Evolutionary conservation across 129 eudicot genomes (phyloP).

Genomic region (Scalesia atractyloides): DNA sequence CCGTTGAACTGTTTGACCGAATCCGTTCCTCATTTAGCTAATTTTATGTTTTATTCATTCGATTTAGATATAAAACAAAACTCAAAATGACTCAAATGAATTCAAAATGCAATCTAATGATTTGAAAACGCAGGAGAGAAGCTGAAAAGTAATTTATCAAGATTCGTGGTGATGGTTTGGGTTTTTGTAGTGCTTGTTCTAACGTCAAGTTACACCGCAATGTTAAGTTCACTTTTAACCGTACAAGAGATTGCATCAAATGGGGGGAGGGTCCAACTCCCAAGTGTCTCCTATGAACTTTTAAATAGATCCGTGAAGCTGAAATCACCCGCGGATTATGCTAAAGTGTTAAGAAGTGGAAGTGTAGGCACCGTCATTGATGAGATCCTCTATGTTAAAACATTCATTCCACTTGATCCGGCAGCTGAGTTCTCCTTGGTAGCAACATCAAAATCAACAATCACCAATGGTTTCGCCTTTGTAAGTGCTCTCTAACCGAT

Average conservation of each 20-base stretch:
- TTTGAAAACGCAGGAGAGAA: slow-evolving; percentile 38
- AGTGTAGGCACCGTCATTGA: slow-evolving; percentile 43
- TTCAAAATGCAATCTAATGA: background rate
- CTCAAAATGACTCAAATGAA: background rate
- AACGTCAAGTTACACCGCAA: slow-evolving; percentile 65
- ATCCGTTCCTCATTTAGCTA: background rate
- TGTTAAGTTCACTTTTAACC: slow-evolving; percentile 50
- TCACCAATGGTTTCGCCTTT: slow-evolving; percentile 39
- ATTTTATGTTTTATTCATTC: no score
- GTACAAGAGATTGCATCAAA: slow-evolving; percentile 44
- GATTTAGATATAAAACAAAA: no score
- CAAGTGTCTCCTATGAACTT: background rate
- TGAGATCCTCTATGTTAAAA: slow-evolving; percentile 50
- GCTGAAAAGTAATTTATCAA: slow-evolving; percentile 44
- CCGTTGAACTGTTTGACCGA: no score
- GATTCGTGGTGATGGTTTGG: slow-evolving; percentile 45
- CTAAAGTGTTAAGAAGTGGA: slow-evolving; percentile 41
- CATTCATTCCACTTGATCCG: slow-evolving; percentile 22
- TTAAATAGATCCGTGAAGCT: slow-evolving; percentile 8
- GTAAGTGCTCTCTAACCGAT: slow-evolving; percentile 32
- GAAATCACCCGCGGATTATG: slow-evolving; percentile 28
- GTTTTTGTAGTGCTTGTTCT: slow-evolving; percentile 51
- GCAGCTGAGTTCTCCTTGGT: slow-evolving; percentile 21
- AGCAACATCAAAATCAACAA: slow-evolving; percentile 23
- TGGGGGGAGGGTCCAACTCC: slow-evolving; percentile 22